Percentiles rank a stretch among this genome's conserved stretches.
These are phyloP conservation scores for Cephalotrichum gorgonifer DNA, from an alignment of 2,329 filamentous ascomycete genomes.

Conservation along the genomic window DNA sequence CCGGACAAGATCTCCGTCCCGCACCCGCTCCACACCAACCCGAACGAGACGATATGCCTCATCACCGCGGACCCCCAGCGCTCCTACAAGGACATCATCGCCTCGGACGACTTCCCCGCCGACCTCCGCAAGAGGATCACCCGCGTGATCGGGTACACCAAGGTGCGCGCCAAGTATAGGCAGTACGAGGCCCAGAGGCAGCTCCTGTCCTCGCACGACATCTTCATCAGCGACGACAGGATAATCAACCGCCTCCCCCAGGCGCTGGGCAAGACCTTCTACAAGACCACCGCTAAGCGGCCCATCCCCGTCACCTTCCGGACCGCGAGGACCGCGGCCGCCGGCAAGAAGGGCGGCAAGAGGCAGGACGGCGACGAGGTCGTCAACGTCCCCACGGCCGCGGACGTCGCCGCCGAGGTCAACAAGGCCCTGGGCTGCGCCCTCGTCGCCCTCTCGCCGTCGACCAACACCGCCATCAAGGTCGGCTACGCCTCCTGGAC, in stretches of 20 bases:
- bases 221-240: slow-evolving; percentile 88
- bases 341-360: slow-evolving; percentile 51
- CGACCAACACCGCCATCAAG: slow-evolving; percentile 69
- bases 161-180: slow-evolving; percentile 74
- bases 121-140: slow-evolving; percentile 58
- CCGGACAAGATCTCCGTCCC: slow-evolving; percentile 73
- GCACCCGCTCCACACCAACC: slow-evolving; percentile 60
- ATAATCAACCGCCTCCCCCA: slow-evolving; percentile 66
- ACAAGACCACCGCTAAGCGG: slow-evolving; percentile 71
- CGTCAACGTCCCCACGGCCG: slow-evolving; percentile 43
- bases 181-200: slow-evolving; percentile 81
- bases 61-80: slow-evolving; percentile 77
- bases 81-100: slow-evolving; percentile 81
- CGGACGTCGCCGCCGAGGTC: slow-evolving; percentile 70
- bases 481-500: slow-evolving; percentile 69
- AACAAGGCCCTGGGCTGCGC: slow-evolving; percentile 67
- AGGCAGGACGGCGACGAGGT: slow-evolving; percentile 12
- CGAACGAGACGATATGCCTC: slow-evolving; percentile 65
- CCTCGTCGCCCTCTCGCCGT: slow-evolving; percentile 68
- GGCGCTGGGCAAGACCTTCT: slow-evolving; percentile 85
- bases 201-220: slow-evolving; percentile 74
- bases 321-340: slow-evolving; percentile 38
- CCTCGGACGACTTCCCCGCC: slow-evolving; percentile 59
- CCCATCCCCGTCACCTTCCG: slow-evolving; percentile 73
- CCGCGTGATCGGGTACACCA: slow-evolving; percentile 69